Percentiles rank a stretch among this genome's conserved stretches.
Evolutionary conservation across 257 asterid species (phyloP).

Genomic region (Nicotiana attenuata): DNA sequence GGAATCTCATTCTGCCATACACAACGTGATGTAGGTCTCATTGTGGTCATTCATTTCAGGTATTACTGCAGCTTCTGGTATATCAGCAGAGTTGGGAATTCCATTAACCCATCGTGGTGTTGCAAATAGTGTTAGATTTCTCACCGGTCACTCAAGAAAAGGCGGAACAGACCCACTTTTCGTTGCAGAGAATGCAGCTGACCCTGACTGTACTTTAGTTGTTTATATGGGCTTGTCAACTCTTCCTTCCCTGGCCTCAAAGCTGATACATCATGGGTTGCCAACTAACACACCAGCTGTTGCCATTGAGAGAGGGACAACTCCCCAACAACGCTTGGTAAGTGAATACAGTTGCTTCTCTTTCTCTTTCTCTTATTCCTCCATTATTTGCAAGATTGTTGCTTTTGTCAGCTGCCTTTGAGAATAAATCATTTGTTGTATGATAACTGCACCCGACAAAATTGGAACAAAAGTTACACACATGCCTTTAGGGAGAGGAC

Average conservation of each 20-base stretch:
- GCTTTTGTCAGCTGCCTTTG: neutral
- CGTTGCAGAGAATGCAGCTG: slow-evolving; percentile 89
- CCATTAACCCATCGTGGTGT: slow-evolving; percentile 97
- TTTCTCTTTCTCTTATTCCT: neutral
- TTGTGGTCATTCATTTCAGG: slow-evolving; percentile 40
- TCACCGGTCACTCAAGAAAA: slow-evolving; percentile 90
- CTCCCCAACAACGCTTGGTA: slow-evolving; percentile 86
- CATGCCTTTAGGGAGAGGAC: neutral
- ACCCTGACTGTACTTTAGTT: slow-evolving; percentile 80
- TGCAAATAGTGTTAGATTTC: slow-evolving; percentile 79
- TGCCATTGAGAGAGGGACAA: slow-evolving; percentile 94
- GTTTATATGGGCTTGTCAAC: slow-evolving; percentile 96
- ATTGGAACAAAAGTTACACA: neutral
- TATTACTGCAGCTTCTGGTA: slow-evolving; percentile 97
- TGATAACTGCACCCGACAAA: neutral
- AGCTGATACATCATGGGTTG: slow-evolving; percentile 66
- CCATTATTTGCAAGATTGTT: neutral
- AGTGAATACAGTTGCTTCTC: neutral
- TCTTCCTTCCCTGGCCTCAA: slow-evolving; percentile 76
- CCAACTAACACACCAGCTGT: slow-evolving; percentile 88
- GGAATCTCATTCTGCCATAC: neutral
- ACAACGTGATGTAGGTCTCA: neutral
- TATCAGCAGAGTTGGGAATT: slow-evolving; percentile 92
- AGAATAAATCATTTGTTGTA: neutral
- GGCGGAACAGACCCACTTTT: slow-evolving; percentile 92